Percentiles rank a stretch among this genome's conserved stretches.
Conservation (phyloP, 371 early-diverging fungal genomes). For the Mucor ambiguus region DNA sequence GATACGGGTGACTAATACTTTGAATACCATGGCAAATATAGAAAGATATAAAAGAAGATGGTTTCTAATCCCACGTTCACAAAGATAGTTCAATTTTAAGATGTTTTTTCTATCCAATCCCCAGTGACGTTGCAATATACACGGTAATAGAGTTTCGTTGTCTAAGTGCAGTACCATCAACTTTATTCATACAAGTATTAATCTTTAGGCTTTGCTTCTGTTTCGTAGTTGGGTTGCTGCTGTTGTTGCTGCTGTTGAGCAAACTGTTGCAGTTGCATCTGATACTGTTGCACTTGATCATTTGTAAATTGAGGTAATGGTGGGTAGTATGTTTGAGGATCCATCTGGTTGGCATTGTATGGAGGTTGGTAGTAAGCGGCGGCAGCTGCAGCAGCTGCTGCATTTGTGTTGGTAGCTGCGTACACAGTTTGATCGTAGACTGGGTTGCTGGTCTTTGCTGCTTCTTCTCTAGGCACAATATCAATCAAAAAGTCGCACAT, state of each 20-base stretch:
- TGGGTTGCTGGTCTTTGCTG: conserved; percentile 21
- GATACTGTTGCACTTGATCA: conserved; percentile 27
- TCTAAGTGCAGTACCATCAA: background rate
- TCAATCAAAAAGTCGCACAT: conserved; percentile 99
- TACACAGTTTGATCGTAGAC: conserved; percentile 37
- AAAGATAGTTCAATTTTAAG: conserved; percentile 3
- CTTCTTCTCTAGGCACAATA: conserved; percentile 95
- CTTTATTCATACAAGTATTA: background rate
- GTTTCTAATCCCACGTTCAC: background rate
- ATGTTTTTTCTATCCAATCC: background rate
- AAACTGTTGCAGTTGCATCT: conserved; percentile 21
- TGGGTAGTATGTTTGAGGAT: conserved; percentile 20
- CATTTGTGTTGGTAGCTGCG: conserved; percentile 11
- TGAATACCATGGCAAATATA: conserved; percentile 13
- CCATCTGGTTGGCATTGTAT: conserved; percentile 22
- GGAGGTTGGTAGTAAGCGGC: conserved; percentile 26
- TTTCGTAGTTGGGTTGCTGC: background rate
- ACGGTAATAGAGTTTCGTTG: background rate
- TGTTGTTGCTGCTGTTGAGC: conserved; percentile 20
- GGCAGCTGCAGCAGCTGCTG: conserved; percentile 19
- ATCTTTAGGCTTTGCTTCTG: background rate
- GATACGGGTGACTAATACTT: conserved; percentile 44
- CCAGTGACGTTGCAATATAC: background rate
- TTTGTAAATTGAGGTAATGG: conserved; percentile 17
- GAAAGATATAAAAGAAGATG: background rate